These are phyloP conservation scores for Aspergillus brasiliensis DNA, from an alignment of 2,329 filamentous ascomycete species.

Conservation along the genomic window DNA sequence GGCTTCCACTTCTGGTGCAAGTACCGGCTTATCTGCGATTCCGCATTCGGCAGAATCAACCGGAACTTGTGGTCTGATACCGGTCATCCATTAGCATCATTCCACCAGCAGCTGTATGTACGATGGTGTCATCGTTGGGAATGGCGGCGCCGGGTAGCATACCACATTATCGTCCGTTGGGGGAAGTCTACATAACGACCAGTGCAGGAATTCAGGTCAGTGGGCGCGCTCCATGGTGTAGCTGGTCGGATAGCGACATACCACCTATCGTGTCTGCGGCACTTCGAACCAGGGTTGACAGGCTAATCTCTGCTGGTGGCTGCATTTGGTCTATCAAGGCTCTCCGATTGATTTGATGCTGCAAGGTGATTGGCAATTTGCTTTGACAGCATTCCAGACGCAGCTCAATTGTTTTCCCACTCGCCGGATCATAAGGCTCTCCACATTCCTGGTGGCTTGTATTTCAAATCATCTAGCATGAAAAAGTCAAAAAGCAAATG, in stretches of 20 bases:
- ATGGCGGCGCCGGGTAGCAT: not conserved
- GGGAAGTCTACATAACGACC: not conserved
- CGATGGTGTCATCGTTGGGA: not conserved
- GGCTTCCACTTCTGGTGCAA: not conserved
- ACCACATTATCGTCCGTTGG: not conserved
- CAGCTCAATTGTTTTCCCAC: not conserved
- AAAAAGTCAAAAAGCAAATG: conserved; percentile 11
- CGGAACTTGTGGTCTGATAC: not conserved
- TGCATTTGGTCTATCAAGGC: conserved; percentile 5
- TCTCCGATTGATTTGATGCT: not conserved
- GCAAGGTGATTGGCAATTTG: conserved; percentile 6
- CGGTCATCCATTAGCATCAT: not conserved
- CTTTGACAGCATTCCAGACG: conserved; percentile 17
- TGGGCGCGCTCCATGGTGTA: conserved; percentile 1
- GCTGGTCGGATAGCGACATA: conserved; percentile 5
- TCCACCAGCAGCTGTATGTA: conserved; percentile 1
- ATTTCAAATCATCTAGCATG: conserved; percentile 14
- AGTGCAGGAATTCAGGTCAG: conserved; percentile 4
- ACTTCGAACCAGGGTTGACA: not conserved
- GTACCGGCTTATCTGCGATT: not conserved
- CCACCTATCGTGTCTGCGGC: conserved; percentile 7
- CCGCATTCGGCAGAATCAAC: not conserved
- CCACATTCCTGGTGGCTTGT: conserved; percentile 12
- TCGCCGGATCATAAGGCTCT: not conserved
- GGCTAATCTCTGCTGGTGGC: conserved; percentile 1